Percentiles rank a stretch among this genome's conserved stretches.
These are phyloP conservation scores for Boletus sp. DNA, from an alignment of 1,284 basidiomycete species.

Conservation along the genomic window DNA sequence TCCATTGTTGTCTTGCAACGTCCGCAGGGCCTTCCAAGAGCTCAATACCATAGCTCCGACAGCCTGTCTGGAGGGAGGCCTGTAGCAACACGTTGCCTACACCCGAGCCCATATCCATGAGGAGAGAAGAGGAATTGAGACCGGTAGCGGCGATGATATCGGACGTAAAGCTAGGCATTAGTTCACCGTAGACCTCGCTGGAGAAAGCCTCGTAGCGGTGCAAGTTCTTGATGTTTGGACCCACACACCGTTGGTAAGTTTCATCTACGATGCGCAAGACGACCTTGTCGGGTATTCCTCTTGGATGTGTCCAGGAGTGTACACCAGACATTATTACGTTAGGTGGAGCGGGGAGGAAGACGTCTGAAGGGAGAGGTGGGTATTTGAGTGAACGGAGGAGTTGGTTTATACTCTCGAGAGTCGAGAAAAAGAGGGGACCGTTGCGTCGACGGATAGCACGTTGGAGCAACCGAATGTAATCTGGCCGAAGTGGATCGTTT, in stretches of 20 bases:
- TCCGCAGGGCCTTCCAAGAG: conserved; percentile 63
- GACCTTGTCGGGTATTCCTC: conserved; percentile 59
- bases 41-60: conserved; percentile 74
- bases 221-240: conserved; percentile 66
- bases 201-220: conserved; percentile 75
- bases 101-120: conserved; percentile 79
- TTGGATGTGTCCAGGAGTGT: conserved; percentile 47
- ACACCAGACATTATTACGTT: conserved; percentile 56
- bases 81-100: conserved; percentile 81
- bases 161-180: conserved; percentile 69
- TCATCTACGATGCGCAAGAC: conserved; percentile 74
- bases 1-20: conserved; percentile 63
- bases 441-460: conserved; percentile 65
- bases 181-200: conserved; percentile 75
- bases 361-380: conserved; percentile 53
- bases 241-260: conserved; percentile 78
- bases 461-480: conserved; percentile 61
- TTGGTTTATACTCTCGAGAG: conserved; percentile 60
- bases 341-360: conserved; percentile 45
- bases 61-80: conserved; percentile 74
- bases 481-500: conserved; percentile 28
- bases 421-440: conserved; percentile 68
- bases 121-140: conserved; percentile 62
- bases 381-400: conserved; percentile 66
- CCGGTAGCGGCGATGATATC: conserved; percentile 63